Percentiles rank a stretch among this genome's conserved stretches.
Conservation (phyloP, 2,329 filamentous ascomycete genomes). For the Trichoderma atroviride region DNA sequence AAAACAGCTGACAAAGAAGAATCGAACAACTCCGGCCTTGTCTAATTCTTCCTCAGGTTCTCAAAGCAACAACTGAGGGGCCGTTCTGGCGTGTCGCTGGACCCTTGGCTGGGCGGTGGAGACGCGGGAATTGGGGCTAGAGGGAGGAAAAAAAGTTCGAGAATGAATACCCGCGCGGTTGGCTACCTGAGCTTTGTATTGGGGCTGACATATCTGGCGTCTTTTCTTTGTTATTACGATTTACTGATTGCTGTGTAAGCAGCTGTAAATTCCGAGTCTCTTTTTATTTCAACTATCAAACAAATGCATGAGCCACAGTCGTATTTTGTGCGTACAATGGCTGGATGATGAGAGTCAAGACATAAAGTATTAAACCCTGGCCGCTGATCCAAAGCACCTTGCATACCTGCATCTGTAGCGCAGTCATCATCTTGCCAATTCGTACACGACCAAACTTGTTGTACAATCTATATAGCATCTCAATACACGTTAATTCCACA, state of each 20-base stretch:
- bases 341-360: background rate
- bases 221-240: background rate
- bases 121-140: background rate
- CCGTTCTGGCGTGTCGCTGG: slow-evolving; percentile 18
- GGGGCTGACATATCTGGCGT: background rate
- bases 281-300: background rate
- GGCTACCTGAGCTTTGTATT: background rate
- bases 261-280: background rate
- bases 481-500: background rate
- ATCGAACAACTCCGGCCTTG: background rate
- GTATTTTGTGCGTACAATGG: background rate
- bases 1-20: slow-evolving; percentile 18
- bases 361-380: background rate
- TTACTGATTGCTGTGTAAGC: background rate
- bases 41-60: background rate
- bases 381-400: background rate
- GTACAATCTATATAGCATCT: background rate
- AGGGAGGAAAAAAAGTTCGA: background rate
- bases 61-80: background rate
- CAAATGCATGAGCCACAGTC: background rate
- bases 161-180: slow-evolving; percentile 21
- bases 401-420: background rate
- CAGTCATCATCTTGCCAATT: background rate
- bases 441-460: background rate
- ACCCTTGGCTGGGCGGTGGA: background rate